phyloP scores from a whole-genome alignment of 768 basidiomycete genomes.

The Dentipellis fragilis region DNA sequence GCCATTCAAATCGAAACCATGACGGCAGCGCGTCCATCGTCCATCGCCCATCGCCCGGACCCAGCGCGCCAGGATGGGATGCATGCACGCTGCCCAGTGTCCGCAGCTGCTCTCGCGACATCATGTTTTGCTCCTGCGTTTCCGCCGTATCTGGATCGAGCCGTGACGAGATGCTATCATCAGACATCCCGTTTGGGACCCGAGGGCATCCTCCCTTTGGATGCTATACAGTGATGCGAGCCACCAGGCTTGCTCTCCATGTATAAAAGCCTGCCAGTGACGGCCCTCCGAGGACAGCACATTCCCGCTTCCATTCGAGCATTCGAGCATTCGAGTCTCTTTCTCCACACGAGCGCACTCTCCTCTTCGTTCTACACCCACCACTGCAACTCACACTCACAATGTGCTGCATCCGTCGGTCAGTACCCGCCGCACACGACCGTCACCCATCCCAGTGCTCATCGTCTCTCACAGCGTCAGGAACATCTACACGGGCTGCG shows the following conservation, averaged over 20 bases:
- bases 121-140: background rate
- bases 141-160: background rate
- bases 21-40: background rate
- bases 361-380: background rate
- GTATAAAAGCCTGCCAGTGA: background rate
- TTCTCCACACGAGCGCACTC: background rate
- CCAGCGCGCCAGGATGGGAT: background rate
- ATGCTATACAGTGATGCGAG: background rate
- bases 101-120: background rate
- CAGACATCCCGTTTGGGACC: background rate
- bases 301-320: background rate
- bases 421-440: background rate
- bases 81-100: background rate
- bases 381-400: background rate
- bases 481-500: slow-evolving; percentile 1
- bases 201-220: background rate
- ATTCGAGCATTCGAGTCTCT: background rate
- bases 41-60: background rate
- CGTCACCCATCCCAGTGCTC: background rate
- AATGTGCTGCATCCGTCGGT: slow-evolving; percentile 1
- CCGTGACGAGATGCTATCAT: background rate
- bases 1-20: background rate
- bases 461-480: background rate
- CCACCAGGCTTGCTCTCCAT: background rate
- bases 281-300: background rate